Evolutionary conservation across 257 asterid genomes (phyloP).

Genomic region (Nyctanthes arbortristis): DNA sequence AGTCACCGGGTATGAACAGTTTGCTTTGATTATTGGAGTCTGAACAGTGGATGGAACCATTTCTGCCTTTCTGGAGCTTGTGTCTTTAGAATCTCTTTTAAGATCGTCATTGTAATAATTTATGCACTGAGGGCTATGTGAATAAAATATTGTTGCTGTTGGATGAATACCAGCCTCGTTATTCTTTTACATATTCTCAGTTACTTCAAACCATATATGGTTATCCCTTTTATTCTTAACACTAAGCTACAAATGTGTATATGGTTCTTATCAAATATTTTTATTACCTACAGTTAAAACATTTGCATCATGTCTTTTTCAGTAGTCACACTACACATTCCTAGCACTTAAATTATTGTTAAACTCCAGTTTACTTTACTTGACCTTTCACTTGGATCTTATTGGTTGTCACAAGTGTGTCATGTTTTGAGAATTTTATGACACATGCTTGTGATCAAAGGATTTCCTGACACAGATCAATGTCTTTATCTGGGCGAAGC

Average conservation of each 20-base stretch:
- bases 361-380: background rate
- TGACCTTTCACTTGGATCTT: background rate
- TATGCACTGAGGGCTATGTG: too few relatives aligned
- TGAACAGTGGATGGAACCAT: background rate
- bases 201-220: background rate
- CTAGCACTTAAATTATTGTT: background rate
- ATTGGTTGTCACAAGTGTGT: background rate
- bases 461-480: slow-evolving; percentile 1
- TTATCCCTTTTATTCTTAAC: too few relatives aligned
- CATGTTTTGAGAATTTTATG: background rate
- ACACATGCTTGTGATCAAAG: slow-evolving; percentile 6
- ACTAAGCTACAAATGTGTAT: too few relatives aligned
- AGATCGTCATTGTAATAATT: background rate
- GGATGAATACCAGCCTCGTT: background rate
- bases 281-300: background rate
- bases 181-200: background rate
- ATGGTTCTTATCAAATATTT: background rate
- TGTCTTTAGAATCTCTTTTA: background rate
- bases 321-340: background rate
- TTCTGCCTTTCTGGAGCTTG: background rate
- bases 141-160: too few relatives aligned
- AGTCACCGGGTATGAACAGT: background rate
- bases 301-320: background rate
- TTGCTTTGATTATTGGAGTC: slow-evolving; percentile 10
- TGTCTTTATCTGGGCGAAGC: slow-evolving; percentile 63